Conservation (phyloP, 352 stramenopile genomes). For the Pythium guiyangense region DNA sequence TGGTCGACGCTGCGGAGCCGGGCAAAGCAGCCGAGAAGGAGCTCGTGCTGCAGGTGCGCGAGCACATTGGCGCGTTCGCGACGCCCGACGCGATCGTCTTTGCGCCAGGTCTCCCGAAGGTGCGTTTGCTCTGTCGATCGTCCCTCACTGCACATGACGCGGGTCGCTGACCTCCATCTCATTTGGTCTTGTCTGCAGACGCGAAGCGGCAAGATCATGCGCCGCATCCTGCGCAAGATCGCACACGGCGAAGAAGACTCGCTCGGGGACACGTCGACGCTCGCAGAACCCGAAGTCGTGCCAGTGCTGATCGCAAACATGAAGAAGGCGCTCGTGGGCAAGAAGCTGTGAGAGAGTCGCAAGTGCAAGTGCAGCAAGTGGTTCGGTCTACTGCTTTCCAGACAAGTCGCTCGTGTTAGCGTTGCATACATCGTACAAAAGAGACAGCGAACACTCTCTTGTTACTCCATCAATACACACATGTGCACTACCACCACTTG, state of each 20-base stretch:
- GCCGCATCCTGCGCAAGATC: too few species aligned
- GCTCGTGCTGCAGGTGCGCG: conserved; percentile 82
- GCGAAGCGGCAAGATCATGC: conserved; percentile 98
- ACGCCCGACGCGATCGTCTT: conserved; percentile 95
- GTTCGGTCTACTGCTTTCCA: too few species aligned
- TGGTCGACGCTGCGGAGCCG: conserved; percentile 82
- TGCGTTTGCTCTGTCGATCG: conserved; percentile 2
- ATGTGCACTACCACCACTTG: too few species aligned
- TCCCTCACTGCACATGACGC: background rate
- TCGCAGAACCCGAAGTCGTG: too few species aligned
- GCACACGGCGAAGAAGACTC: too few species aligned
- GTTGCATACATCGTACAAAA: too few species aligned
- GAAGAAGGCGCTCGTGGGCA: conserved; percentile 59
- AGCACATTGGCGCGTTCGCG: conserved; percentile 95
- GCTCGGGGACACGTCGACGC: too few species aligned
- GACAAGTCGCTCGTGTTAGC: too few species aligned
- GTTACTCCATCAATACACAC: too few species aligned
- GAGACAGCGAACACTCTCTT: too few species aligned
- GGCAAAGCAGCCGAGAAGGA: conserved; percentile 51
- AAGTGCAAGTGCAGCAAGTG: background rate
- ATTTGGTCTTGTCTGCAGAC: conserved; percentile 42
- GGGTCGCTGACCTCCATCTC: conserved; percentile 1
- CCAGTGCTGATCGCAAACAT: conserved; percentile 90
- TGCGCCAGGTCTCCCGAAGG: conserved; percentile 90
- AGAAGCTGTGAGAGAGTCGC: conserved; percentile 43